Percentiles rank a stretch among this genome's conserved stretches.
Evolutionary conservation across 805 yeast species (phyloP).

Genomic region (Lachancea thermotolerans): DNA sequence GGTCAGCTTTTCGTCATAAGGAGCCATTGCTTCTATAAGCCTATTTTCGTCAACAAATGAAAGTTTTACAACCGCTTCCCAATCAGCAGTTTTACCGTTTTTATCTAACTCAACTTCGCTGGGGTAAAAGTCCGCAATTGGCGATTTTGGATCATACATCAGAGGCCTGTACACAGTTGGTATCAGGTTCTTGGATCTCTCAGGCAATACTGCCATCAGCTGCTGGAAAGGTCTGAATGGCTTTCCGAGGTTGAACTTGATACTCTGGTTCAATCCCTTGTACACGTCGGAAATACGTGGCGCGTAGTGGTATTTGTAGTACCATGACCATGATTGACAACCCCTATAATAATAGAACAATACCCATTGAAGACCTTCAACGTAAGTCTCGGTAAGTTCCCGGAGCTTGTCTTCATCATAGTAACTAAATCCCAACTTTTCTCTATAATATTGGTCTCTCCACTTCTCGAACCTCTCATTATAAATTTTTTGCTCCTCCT

Average conservation of each 20-base stretch:
- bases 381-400: slow-evolving; percentile 69
- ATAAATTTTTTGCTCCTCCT: slow-evolving; percentile 54
- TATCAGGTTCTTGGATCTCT: slow-evolving; percentile 73
- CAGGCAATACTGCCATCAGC: slow-evolving; percentile 95
- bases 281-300: slow-evolving; percentile 88
- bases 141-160: slow-evolving; percentile 81
- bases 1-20: slow-evolving; percentile 52
- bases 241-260: slow-evolving; percentile 57
- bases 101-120: slow-evolving; percentile 77
- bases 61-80: slow-evolving; percentile 95
- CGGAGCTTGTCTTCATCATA: slow-evolving; percentile 51
- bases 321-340: slow-evolving; percentile 96
- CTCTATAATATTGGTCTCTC: slow-evolving; percentile 80
- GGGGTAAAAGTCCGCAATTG: slow-evolving; percentile 88
- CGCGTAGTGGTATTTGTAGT: slow-evolving; percentile 79
- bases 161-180: slow-evolving; percentile 72
- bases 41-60: slow-evolving; percentile 85
- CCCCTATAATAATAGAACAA: slow-evolving; percentile 85
- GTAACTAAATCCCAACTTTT: slow-evolving; percentile 67
- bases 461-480: slow-evolving; percentile 68
- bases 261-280: slow-evolving; percentile 58
- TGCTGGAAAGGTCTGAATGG: slow-evolving; percentile 95
- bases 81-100: slow-evolving; percentile 91
- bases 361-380: slow-evolving; percentile 97
- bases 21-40: slow-evolving; percentile 63